phyloP scores from a whole-genome alignment of 768 basidiomycete species.

The Lentinula lateritia region DNA sequence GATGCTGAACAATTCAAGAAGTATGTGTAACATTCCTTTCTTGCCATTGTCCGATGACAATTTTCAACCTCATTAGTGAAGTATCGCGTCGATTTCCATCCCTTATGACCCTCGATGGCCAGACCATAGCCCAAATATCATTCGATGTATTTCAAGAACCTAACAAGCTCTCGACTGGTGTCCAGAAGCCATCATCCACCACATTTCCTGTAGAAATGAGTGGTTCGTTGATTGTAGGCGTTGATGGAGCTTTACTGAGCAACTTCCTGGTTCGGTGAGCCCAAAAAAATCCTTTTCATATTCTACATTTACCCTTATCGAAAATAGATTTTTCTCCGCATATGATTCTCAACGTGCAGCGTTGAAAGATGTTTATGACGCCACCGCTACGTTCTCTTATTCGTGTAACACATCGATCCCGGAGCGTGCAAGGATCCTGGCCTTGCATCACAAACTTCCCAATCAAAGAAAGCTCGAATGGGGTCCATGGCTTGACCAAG shows the following conservation, averaged over 20 bases:
- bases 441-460: constrained; percentile 65
- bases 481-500: constrained; percentile 57
- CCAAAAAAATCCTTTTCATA: background rate
- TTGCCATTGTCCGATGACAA: background rate
- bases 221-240: constrained; percentile 69
- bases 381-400: constrained; percentile 87
- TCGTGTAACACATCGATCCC: constrained; percentile 83
- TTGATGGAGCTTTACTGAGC: constrained; percentile 62
- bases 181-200: constrained; percentile 49
- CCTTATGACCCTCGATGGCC: constrained; percentile 78
- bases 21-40: constrained; percentile 32
- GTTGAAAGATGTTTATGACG: constrained; percentile 72
- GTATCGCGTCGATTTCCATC: constrained; percentile 76
- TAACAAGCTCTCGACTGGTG: constrained; percentile 26
- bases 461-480: constrained; percentile 83
- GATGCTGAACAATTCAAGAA: constrained; percentile 61
- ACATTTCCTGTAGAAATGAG: constrained; percentile 76
- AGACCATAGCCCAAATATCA: constrained; percentile 71
- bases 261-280: constrained; percentile 75
- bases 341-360: constrained; percentile 74
- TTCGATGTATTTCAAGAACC: constrained; percentile 69
- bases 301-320: constrained; percentile 10
- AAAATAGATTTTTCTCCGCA: constrained; percentile 69
- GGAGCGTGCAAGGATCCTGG: constrained; percentile 67
- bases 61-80: constrained; percentile 43